Evolutionary conservation across 148 eudicot species (phyloP).

Genomic region (Fagopyrum homotropicum): DNA sequence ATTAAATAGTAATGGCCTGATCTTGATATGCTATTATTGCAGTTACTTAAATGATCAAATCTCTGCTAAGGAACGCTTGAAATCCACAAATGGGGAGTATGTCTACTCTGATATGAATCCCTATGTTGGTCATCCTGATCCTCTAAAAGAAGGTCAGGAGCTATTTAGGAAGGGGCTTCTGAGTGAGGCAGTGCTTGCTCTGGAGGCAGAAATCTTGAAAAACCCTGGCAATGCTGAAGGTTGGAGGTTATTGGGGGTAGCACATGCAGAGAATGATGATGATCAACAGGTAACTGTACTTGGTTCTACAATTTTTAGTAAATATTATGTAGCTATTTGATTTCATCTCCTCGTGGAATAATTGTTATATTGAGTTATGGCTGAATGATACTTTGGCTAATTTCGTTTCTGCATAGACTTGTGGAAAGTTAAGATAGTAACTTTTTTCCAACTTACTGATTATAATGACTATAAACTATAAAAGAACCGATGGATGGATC

Average conservation of each 20-base stretch:
- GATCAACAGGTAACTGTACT: slow-evolving; percentile 75
- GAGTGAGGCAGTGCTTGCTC: slow-evolving; percentile 99
- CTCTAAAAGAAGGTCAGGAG: slow-evolving; percentile 91
- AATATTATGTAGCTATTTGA: not conserved
- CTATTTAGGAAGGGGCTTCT: slow-evolving; percentile 86
- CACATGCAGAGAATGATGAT: slow-evolving; percentile 98
- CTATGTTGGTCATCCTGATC: slow-evolving; percentile 92
- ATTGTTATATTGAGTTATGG: not conserved
- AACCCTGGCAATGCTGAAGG: slow-evolving; percentile 95
- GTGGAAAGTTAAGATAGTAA: not conserved
- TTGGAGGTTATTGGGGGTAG: slow-evolving; percentile 93
- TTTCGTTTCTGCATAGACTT: not conserved
- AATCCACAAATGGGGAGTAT: slow-evolving; percentile 60
- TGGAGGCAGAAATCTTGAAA: slow-evolving; percentile 94
- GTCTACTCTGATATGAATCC: slow-evolving; percentile 94
- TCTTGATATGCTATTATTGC: not conserved
- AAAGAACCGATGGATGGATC: not conserved
- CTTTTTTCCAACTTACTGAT: not conserved
- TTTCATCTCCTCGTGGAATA: not conserved
- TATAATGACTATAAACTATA: not conserved
- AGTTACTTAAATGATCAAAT: slow-evolving; percentile 82
- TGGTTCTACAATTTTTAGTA: not conserved
- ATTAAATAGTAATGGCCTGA: not conserved
- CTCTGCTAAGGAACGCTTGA: slow-evolving; percentile 39
- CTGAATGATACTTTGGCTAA: not conserved